These are phyloP conservation scores for Penicillium sp. DNA, from an alignment of 2,329 filamentous ascomycete genomes.

Conservation along the genomic window DNA sequence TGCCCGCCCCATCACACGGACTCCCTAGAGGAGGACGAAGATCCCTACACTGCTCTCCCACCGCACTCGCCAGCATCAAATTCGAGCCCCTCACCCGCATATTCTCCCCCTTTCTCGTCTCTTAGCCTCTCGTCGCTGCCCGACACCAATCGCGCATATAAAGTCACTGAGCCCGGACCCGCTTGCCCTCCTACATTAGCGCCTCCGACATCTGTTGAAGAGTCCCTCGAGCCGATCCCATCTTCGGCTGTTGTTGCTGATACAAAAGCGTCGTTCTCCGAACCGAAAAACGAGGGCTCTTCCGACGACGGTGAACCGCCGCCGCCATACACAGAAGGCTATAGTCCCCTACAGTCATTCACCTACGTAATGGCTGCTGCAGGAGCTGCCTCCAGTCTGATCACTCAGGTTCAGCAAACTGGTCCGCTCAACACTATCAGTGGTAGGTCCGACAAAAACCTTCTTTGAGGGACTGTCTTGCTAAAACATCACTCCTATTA, in stretches of 20 bases:
- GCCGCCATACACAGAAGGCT: slow-evolving; percentile 91
- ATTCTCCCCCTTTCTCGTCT: slow-evolving; percentile 63
- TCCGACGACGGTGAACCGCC: slow-evolving; percentile 84
- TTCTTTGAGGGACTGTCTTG: neutral
- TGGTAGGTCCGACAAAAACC: slow-evolving; percentile 53
- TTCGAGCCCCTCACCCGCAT: slow-evolving; percentile 53
- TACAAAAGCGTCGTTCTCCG: slow-evolving; percentile 81
- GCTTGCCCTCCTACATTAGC: slow-evolving; percentile 51
- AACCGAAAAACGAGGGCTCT: slow-evolving; percentile 73
- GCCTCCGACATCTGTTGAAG: slow-evolving; percentile 52
- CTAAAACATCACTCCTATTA: slow-evolving; percentile 30
- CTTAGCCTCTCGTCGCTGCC: slow-evolving; percentile 56
- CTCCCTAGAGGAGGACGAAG: slow-evolving; percentile 43
- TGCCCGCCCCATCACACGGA: slow-evolving; percentile 39
- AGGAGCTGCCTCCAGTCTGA: slow-evolving; percentile 95
- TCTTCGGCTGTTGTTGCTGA: slow-evolving; percentile 61
- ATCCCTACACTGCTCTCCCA: slow-evolving; percentile 42
- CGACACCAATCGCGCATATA: slow-evolving; percentile 40
- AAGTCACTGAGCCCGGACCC: slow-evolving; percentile 50
- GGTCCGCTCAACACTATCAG: slow-evolving; percentile 85
- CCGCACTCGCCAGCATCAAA: slow-evolving; percentile 45
- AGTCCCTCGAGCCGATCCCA: slow-evolving; percentile 46
- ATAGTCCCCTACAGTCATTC: slow-evolving; percentile 87
- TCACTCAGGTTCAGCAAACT: slow-evolving; percentile 96
- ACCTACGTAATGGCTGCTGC: slow-evolving; percentile 97